These are phyloP conservation scores for Amoebophrya sp. DNA, from an alignment of 169 alveolate genomes.

Conservation along the genomic window DNA sequence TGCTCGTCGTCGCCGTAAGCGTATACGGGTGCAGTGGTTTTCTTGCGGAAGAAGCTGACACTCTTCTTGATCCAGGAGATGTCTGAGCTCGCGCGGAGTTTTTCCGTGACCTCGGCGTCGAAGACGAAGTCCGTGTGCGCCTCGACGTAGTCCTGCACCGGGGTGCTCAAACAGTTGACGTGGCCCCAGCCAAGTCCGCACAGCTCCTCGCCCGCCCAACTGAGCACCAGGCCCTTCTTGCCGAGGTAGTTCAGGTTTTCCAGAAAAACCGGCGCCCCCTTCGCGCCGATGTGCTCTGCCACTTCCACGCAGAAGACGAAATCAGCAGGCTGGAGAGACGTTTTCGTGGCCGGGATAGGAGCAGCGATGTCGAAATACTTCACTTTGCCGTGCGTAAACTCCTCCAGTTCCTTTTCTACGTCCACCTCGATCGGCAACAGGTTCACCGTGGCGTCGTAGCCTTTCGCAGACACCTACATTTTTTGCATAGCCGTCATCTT, in stretches of 20 bases:
- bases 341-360: neutral
- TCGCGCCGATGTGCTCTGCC: neutral
- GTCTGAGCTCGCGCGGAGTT: neutral
- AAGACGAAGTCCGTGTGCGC: constrained; percentile 16
- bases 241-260: constrained; percentile 15
- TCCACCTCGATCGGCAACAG: constrained; percentile 18
- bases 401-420: neutral
- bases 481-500: no score
- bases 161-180: neutral
- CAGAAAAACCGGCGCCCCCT: neutral
- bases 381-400: neutral
- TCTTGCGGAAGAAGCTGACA: neutral
- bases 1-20: no score
- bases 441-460: constrained; percentile 14
- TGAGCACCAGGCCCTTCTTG: neutral
- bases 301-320: neutral
- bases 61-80: neutral
- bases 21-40: neutral
- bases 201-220: neutral
- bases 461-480: no score
- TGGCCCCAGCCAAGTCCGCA: neutral
- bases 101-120: neutral
- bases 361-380: neutral
- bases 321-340: neutral
- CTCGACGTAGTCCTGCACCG: neutral